Conservation (phyloP, 2,329 filamentous ascomycete genomes). For the Didymella arachidicola region DNA sequence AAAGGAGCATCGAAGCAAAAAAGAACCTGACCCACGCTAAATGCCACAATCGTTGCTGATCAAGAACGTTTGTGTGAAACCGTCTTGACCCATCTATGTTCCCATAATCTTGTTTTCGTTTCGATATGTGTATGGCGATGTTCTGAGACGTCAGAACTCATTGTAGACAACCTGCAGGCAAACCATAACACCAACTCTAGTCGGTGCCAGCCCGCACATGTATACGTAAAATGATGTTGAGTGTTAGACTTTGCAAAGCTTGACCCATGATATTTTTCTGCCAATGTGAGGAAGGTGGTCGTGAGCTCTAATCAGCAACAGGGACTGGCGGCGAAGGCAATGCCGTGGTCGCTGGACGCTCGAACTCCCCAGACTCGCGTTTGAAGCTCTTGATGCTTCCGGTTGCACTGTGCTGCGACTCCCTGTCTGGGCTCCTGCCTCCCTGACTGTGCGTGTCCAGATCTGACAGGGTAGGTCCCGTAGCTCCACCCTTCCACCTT, state of each 20-base stretch:
- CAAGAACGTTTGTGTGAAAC: constrained; percentile 25
- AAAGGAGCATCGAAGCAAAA: constrained; percentile 31
- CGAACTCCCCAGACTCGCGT: constrained; percentile 42
- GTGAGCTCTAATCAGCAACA: constrained; percentile 23
- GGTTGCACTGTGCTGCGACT: constrained; percentile 45
- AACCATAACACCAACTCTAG: constrained; percentile 27
- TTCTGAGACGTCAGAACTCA: constrained; percentile 15
- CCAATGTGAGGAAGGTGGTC: not conserved
- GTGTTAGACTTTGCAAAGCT: not conserved
- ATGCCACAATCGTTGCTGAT: constrained; percentile 50
- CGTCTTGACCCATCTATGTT: constrained; percentile 23
- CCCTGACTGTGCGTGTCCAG: constrained; percentile 39
- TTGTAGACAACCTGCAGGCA: constrained; percentile 1
- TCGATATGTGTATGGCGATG: constrained; percentile 26
- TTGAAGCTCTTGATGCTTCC: constrained; percentile 48
- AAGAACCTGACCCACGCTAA: constrained; percentile 47
- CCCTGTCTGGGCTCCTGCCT: constrained; percentile 43
- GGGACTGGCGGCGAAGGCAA: constrained; percentile 32
- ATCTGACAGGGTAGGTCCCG: constrained; percentile 31
- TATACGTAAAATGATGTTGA: constrained; percentile 22
- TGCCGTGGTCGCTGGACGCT: constrained; percentile 27
- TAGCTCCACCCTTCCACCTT: constrained; percentile 40
- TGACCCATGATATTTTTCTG: not conserved
- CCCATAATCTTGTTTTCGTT: constrained; percentile 30
- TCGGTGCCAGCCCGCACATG: constrained; percentile 42